phyloP scores from a whole-genome alignment of 2,329 filamentous ascomycete genomes.

The Hyphodiscus sp. region DNA sequence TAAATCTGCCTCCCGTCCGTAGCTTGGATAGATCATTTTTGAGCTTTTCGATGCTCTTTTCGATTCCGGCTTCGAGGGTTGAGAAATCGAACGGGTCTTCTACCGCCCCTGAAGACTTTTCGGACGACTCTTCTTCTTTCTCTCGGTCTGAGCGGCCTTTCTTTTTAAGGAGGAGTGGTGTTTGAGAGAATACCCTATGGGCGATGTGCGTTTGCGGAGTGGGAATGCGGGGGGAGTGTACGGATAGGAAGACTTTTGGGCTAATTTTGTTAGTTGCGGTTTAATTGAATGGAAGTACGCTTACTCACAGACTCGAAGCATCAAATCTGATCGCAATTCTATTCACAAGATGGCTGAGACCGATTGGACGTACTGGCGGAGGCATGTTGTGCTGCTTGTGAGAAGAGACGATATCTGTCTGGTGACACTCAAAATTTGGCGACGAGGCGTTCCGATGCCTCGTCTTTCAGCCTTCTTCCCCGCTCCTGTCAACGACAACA shows the following conservation, averaged over 20 bases:
- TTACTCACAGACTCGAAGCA: constrained; percentile 11
- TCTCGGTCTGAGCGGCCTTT: constrained; percentile 20
- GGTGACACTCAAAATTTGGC: constrained; percentile 10
- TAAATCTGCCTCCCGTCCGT: constrained; percentile 54
- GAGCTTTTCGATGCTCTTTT: constrained; percentile 46
- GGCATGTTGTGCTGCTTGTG: constrained; percentile 15
- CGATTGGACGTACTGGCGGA: constrained; percentile 14
- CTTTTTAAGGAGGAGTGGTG: constrained; percentile 18
- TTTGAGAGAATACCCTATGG: constrained; percentile 11
- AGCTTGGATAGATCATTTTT: constrained; percentile 57
- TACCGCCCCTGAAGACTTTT: constrained; percentile 9
- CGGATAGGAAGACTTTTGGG: background rate
- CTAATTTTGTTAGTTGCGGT: constrained; percentile 4
- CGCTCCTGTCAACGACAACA: background rate
- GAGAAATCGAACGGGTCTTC: constrained; percentile 56
- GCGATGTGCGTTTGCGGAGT: background rate
- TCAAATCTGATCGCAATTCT: constrained; percentile 5
- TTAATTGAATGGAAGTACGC: background rate
- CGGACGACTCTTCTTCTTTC: constrained; percentile 1
- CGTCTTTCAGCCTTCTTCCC: constrained; percentile 14
- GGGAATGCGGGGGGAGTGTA: background rate
- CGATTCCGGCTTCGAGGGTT: constrained; percentile 48
- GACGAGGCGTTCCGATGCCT: constrained; percentile 12
- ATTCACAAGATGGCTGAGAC: constrained; percentile 5
- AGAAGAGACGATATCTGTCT: background rate